A percentile compares a stretch with the other conserved stretches of the same genome.
Evolutionary conservation across 2,329 filamentous ascomycete species (phyloP).

Genomic region (Neofusicoccum umdonicola): DNA sequence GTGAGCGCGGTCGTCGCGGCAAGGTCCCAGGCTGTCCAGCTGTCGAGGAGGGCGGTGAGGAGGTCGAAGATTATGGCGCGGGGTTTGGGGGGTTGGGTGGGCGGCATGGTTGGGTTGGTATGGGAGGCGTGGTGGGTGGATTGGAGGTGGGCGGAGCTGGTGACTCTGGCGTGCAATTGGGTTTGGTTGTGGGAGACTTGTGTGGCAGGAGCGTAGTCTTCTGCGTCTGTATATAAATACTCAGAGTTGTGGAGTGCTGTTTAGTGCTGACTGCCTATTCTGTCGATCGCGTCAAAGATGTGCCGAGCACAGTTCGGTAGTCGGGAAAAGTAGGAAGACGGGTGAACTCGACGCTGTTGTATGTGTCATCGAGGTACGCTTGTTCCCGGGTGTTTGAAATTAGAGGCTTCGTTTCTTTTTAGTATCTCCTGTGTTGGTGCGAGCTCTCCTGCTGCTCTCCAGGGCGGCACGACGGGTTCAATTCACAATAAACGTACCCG

Average conservation of each 20-base stretch:
- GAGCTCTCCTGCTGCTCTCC: too few species aligned
- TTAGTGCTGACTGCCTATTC: neutral
- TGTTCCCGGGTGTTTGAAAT: too few species aligned
- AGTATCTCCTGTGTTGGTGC: too few species aligned
- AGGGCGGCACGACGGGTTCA: too few species aligned
- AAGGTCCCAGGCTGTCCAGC: constrained; percentile 39
- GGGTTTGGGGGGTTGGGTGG: neutral
- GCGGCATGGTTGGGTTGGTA: neutral
- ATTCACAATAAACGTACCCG: too few species aligned
- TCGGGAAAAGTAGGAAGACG: constrained; percentile 1
- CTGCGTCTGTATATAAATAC: neutral
- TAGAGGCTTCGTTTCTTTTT: too few species aligned
- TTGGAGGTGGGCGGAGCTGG: neutral
- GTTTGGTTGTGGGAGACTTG: neutral
- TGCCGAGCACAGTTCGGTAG: neutral
- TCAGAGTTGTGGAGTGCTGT: neutral
- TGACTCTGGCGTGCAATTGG: neutral
- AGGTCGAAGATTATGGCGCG: constrained; percentile 42
- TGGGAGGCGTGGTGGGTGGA: neutral
- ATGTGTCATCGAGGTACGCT: too few species aligned
- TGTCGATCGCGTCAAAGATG: neutral
- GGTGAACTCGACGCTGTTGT: too few species aligned
- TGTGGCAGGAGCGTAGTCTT: neutral
- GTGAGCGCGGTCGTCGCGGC: constrained; percentile 19
- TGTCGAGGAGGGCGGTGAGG: constrained; percentile 41